A percentile compares a stretch with the other conserved stretches of the same genome.
Conservation (phyloP, 441 rosid genomes). For the Populus trichocarpa region DNA sequence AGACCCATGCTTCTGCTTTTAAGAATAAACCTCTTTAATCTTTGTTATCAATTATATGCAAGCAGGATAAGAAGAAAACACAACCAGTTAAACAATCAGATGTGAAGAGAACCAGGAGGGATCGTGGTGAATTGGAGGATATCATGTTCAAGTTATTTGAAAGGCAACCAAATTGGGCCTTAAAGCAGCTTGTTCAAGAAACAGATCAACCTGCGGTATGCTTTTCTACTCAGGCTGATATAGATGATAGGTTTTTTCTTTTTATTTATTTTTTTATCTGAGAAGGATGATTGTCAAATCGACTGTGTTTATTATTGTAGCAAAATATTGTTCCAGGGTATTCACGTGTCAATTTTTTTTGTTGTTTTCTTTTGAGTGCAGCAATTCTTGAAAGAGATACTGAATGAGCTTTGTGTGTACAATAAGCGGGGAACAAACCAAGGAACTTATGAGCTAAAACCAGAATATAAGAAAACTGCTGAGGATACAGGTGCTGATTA, state of each 20-base stretch:
- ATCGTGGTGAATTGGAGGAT: conserved; percentile 86
- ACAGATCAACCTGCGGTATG: conserved; percentile 92
- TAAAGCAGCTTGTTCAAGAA: conserved; percentile 93
- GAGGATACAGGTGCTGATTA: conserved; percentile 61
- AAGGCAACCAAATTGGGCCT: conserved; percentile 86
- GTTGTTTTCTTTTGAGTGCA: conserved; percentile 23
- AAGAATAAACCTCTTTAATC: not conserved
- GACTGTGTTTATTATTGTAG: no score
- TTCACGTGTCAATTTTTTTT: not conserved
- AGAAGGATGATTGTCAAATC: not conserved
- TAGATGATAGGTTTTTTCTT: not conserved
- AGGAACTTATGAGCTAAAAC: conserved; percentile 95
- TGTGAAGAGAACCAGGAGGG: conserved; percentile 89
- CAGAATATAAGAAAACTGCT: conserved; percentile 79
- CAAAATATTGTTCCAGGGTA: not conserved
- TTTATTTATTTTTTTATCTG: no score
- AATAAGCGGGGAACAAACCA: conserved; percentile 92
- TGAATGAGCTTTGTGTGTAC: conserved; percentile 87
- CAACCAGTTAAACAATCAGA: conserved; percentile 80
- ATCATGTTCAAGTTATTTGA: conserved; percentile 96
- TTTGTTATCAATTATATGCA: not conserved
- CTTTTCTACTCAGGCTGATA: conserved; percentile 1
- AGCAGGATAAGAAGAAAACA: conserved; percentile 79
- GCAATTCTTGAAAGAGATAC: conserved; percentile 93
- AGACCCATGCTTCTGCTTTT: not conserved